phyloP scores from a whole-genome alignment of 2,329 filamentous ascomycete genomes.

The Pleoardoris graminearum region DNA sequence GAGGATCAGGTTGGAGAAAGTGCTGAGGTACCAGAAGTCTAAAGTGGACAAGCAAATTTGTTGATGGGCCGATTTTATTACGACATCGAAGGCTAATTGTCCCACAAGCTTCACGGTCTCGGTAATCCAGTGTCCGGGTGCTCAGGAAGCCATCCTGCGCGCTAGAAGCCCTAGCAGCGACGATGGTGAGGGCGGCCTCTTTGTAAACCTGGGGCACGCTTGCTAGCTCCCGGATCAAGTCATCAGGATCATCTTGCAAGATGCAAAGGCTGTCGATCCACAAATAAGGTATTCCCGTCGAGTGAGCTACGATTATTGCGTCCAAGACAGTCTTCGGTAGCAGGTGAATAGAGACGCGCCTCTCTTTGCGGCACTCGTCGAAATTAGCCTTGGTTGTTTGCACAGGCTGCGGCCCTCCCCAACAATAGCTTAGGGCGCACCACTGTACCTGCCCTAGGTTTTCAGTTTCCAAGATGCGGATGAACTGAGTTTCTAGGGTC shows the following conservation, averaged over 20 bases:
- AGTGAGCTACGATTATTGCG: slow-evolving; percentile 1
- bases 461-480: background rate
- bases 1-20: too few relatives aligned
- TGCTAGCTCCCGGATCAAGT: background rate
- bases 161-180: background rate
- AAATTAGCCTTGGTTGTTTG: background rate
- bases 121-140: too few relatives aligned
- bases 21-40: too few relatives aligned
- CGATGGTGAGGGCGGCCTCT: background rate
- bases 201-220: background rate
- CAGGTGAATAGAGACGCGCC: background rate
- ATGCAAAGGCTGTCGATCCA: slow-evolving; percentile 19
- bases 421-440: slow-evolving; percentile 10
- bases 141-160: background rate
- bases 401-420: background rate
- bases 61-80: too few relatives aligned
- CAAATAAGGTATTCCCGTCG: slow-evolving; percentile 6
- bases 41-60: too few relatives aligned
- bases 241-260: slow-evolving; percentile 6
- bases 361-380: background rate
- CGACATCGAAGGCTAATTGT: too few relatives aligned
- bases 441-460: background rate
- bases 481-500: background rate
- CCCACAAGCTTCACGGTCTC: too few relatives aligned
- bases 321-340: slow-evolving; percentile 13